Percentiles rank a stretch among this genome's conserved stretches.
phyloP scores from a whole-genome alignment of 1,284 basidiomycete species.

The Ustilago esculenta region DNA sequence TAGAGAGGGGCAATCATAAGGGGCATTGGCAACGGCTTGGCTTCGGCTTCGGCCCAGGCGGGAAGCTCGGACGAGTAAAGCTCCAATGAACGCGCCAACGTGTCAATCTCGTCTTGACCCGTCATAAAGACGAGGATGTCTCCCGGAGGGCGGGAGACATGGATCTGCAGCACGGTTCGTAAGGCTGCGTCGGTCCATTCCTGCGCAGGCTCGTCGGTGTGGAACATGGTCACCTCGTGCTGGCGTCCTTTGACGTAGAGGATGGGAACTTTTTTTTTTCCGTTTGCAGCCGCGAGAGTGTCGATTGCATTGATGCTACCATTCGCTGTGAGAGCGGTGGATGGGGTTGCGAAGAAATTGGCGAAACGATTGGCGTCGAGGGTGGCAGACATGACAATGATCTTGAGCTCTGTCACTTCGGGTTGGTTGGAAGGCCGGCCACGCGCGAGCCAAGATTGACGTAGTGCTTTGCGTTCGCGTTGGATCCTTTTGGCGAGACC shows the following conservation, averaged over 20 bases:
- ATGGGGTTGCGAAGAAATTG: conserved; percentile 76
- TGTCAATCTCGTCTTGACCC: conserved; percentile 97
- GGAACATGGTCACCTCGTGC: conserved; percentile 77
- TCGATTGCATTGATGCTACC: background rate
- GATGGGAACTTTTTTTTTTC: conserved; percentile 73
- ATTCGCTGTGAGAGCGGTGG: conserved; percentile 22
- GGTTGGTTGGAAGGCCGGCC: conserved; percentile 62
- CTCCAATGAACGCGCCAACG: conserved; percentile 70
- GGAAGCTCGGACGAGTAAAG: conserved; percentile 51
- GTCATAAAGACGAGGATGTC: conserved; percentile 95
- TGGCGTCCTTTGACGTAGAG: conserved; percentile 92
- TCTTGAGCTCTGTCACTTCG: conserved; percentile 73
- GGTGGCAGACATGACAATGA: conserved; percentile 97
- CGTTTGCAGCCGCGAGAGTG: conserved; percentile 8
- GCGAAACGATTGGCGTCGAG: conserved; percentile 94
- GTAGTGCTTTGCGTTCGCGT: conserved; percentile 70
- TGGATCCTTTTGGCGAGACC: conserved; percentile 79
- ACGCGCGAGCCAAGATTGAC: conserved; percentile 59
- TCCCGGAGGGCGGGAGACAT: conserved; percentile 79
- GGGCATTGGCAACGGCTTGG: conserved; percentile 29
- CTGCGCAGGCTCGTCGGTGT: conserved; percentile 76
- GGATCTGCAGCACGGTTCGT: conserved; percentile 89
- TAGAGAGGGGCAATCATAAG: conserved; percentile 63
- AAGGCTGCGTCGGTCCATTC: conserved; percentile 91
- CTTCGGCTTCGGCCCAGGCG: conserved; percentile 48